Evolutionary conservation across 108 stramenopile species (phyloP).

Genomic region (Nitzschia sp.): DNA sequence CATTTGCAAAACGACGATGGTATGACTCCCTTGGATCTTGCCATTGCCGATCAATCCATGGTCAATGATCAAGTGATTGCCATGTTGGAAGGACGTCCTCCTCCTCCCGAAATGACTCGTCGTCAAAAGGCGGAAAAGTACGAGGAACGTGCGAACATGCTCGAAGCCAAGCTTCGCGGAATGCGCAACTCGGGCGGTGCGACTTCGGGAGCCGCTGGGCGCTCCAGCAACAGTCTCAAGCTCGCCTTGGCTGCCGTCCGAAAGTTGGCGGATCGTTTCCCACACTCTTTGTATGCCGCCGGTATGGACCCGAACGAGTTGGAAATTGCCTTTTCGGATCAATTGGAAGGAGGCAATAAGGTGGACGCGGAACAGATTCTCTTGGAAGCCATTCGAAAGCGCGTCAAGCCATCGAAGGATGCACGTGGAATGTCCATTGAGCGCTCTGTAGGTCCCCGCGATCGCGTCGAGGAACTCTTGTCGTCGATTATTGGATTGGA

Average conservation of each 20-base stretch:
- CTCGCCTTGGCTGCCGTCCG: constrained; percentile 77
- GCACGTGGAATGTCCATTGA: constrained; percentile 23
- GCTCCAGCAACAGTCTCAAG: constrained; percentile 67
- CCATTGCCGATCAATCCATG: constrained; percentile 63
- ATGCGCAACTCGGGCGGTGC: constrained; percentile 56
- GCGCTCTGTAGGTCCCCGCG: constrained; percentile 50
- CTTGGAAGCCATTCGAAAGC: constrained; percentile 71
- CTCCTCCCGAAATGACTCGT: constrained; percentile 79
- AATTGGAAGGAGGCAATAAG: constrained; percentile 44
- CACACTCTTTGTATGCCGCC: constrained; percentile 85
- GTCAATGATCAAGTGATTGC: constrained; percentile 77
- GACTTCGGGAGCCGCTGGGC: neutral
- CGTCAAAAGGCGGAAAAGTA: constrained; percentile 83
- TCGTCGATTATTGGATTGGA: constrained; percentile 85
- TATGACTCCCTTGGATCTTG: constrained; percentile 89
- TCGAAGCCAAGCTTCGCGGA: constrained; percentile 64
- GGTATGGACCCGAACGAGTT: constrained; percentile 88
- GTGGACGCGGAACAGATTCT: constrained; percentile 66
- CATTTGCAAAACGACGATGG: constrained; percentile 89
- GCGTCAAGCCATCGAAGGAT: constrained; percentile 34
- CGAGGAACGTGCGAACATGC: constrained; percentile 72
- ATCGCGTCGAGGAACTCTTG: constrained; percentile 86
- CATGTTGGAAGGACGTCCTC: constrained; percentile 82
- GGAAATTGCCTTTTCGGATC: constrained; percentile 83
- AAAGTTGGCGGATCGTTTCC: constrained; percentile 84